Percentiles rank a stretch among this genome's conserved stretches.
Conservation (phyloP, 176 grass and related monocot genomes). For the Thinopyrum elongatum region DNA sequence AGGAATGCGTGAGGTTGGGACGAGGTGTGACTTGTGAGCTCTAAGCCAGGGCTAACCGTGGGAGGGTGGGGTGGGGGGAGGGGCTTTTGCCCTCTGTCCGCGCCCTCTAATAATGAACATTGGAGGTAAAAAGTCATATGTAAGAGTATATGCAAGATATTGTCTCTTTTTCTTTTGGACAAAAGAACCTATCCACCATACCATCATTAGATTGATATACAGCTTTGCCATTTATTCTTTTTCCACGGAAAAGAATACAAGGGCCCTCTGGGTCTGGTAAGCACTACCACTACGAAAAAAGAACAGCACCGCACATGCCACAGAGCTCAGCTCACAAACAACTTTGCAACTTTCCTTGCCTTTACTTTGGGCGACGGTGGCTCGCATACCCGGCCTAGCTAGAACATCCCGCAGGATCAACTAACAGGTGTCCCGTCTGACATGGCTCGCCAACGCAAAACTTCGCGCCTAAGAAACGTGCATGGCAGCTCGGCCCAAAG, state of each 20-base stretch:
- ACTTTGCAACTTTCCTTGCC: constrained; percentile 19
- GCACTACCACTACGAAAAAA: constrained; percentile 23
- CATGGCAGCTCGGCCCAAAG: constrained; percentile 31
- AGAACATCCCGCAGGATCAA: neutral
- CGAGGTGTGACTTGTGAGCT: too few relatives aligned
- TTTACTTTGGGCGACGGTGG: constrained; percentile 30
- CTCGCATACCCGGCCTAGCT: neutral
- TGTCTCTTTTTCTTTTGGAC: neutral
- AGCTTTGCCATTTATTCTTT: constrained; percentile 19
- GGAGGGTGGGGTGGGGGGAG: too few relatives aligned
- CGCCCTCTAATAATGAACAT: too few relatives aligned
- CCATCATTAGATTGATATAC: neutral
- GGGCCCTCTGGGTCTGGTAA: constrained; percentile 5
- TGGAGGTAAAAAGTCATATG: neutral
- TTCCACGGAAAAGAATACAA: neutral
- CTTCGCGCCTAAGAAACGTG: constrained; percentile 14
- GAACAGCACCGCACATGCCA: constrained; percentile 19
- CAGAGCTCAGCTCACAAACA: constrained; percentile 7
- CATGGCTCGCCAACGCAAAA: neutral
- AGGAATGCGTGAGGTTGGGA: too few relatives aligned
- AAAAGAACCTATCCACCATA: neutral
- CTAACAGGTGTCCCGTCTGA: neutral
- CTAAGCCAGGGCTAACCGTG: too few relatives aligned
- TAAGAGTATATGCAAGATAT: neutral
- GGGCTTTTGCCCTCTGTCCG: too few relatives aligned